Evolutionary conservation across 257 asterid genomes (phyloP), one percentile per base, ranked within the genome.

Genomic region (Nicotiana obtusifolia): DNA sequence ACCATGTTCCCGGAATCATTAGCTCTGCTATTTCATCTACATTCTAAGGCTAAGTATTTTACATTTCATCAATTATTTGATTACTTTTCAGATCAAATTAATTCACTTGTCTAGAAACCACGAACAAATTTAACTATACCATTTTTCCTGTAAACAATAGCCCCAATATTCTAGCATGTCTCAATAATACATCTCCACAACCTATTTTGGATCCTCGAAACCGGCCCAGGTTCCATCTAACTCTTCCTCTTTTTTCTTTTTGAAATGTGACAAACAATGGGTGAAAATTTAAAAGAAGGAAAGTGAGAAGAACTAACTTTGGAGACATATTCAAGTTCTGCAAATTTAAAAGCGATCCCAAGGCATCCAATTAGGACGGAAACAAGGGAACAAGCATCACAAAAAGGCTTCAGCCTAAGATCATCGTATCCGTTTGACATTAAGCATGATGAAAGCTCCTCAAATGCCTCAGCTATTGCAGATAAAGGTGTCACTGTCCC

Each of bases 271-370:
- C 67, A 61, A 61, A 60, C 17, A 22, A 61, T 61, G 66, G 66
- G 22, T n/a, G 28, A 59, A 59, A 59, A n/a, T n/a, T 20, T 0
- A 60, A 11, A 62, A 24, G 37, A 62, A 62, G 19, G 24, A 47
- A 8, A n/a, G 76, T 11, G n/a, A 16, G 26, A 6, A 17, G 1
- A n/a, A 84, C 90, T 4, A 81, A 95, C 99, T 97, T 95, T 95
- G 35, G 97, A 85, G 66, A 85, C 89, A 69, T 92, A 96, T 90
- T 96, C 99, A 87, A 87, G 64, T 80, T 96, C 98, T 3, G 99
- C 99, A 82, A 96, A 96, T 83, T 91, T 96, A 67, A 96, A 96
- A 33, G 99, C 98, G 15, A 96, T 84, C 11, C 99, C 99, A 49
- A 96, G 84, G 84, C 92, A 92, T 37, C 94, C 95, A 76, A 96